Evolutionary conservation across 495 filamentous ascomycete species (phyloP), one percentile per base, ranked within the genome.

Genomic region (Daldinia vernicosa): DNA sequence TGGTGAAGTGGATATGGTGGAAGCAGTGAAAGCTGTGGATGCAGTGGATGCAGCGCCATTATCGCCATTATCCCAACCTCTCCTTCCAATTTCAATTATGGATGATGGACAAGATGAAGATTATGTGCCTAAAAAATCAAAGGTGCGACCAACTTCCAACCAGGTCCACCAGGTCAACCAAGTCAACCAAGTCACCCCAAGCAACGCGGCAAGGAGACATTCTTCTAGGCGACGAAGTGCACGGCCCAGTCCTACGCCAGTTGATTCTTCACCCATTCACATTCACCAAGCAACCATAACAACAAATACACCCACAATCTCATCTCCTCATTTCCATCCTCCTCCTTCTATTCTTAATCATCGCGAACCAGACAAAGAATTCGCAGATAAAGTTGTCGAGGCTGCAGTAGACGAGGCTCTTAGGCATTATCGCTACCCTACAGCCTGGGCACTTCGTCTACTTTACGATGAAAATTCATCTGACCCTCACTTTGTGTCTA

Each of bases 381-480:
- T 78, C 15, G 63, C 77, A 6, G 79, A 80, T 54, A 76, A 69
- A 47, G 77, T 82, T 30, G 79, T 84, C 11, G 80, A 81, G 67
- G 60, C 62, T 37, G 84, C 85, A 6, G 82, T 86, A 1, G 80
- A 86, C 32, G 81, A 84, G 61, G 85, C 85, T 17, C 72, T 88
- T 30, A 63, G 71, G 45, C 77, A 81, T 66, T 80, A 75, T 50
- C 80, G 84, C 47, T 86, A 84, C 65, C 85, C 85, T 54, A 88
- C 85, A 17, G 85, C 85, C 6, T 88, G 80, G 76, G 85, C 85
- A 45, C 77, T 88, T 62, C 81, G 84, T 51, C 81, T 83, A 19
- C 75, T 86, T 59, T 86, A 85, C 70, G 81, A 85, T 56, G 85
- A 88, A 64, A 75, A 84, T 32, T 76, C 75, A 50, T 50, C 61